A percentile compares a stretch with the other conserved stretches of the same genome.
These are phyloP conservation scores for Piromyces finnis DNA, from an alignment of 192 early-diverging fungal genomes.

Conservation along the genomic window DNA sequence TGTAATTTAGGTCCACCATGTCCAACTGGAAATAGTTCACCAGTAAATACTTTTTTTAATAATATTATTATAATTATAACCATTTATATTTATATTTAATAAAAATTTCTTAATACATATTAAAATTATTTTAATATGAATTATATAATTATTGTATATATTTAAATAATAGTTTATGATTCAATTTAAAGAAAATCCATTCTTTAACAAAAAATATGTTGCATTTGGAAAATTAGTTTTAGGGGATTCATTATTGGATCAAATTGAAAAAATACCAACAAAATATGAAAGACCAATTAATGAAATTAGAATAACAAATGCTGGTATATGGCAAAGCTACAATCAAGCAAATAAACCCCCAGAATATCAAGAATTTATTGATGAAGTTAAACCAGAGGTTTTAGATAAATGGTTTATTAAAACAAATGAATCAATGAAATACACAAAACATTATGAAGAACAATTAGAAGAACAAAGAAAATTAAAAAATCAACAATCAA, in stretches of 20 bases:
- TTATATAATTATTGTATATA: too few relatives aligned
- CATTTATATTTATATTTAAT: too few relatives aligned
- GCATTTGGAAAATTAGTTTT: neutral
- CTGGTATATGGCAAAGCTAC: neutral
- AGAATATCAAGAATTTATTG: neutral
- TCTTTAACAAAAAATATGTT: neutral
- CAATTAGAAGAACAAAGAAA: neutral
- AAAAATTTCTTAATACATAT: too few relatives aligned
- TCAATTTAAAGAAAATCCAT: neutral
- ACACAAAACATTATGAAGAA: neutral
- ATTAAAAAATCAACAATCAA: neutral
- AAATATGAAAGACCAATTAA: neutral
- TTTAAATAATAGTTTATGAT: neutral
- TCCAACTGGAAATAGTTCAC: neutral
- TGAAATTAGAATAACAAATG: neutral
- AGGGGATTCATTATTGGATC: neutral
- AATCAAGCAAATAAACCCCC: neutral
- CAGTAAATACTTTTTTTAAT: neutral
- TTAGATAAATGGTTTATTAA: neutral
- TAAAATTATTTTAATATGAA: too few relatives aligned
- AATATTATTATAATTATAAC: too few relatives aligned
- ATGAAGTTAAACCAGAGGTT: neutral
- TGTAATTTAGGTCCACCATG: neutral
- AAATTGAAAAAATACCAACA: neutral
- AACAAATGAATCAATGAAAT: neutral